A percentile compares a stretch with the other conserved stretches of the same genome.
These are phyloP conservation scores for Acer campestre DNA, from an alignment of 345 rosid genomes.

Conservation along the genomic window DNA sequence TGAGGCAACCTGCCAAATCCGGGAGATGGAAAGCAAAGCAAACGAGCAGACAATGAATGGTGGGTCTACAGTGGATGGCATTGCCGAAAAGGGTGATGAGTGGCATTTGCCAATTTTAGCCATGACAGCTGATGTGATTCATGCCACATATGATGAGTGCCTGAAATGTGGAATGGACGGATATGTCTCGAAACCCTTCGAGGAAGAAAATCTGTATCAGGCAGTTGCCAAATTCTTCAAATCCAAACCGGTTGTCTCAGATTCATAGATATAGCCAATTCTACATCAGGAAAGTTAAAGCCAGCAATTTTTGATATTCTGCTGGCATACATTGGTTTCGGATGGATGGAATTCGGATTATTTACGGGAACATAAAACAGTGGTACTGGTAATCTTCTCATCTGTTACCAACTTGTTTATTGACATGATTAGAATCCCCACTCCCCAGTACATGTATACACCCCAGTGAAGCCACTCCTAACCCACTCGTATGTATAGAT, in stretches of 20 bases:
- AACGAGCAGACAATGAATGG: conserved; percentile 49
- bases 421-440: too few species aligned
- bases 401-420: too few species aligned
- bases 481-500: too few species aligned
- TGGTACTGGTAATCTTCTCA: too few species aligned
- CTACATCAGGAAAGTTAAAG: neutral
- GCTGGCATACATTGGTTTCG: conserved; percentile 27
- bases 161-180: conserved; percentile 94
- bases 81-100: conserved; percentile 22
- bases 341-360: too few species aligned
- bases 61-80: conserved; percentile 28
- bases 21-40: conserved; percentile 73
- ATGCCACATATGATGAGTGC: conserved; percentile 86
- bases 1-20: conserved; percentile 82
- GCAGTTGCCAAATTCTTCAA: conserved; percentile 85
- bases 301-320: conserved; percentile 43
- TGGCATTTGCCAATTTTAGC: conserved; percentile 92
- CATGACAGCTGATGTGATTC: conserved; percentile 98
- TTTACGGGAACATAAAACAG: too few species aligned
- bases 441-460: too few species aligned
- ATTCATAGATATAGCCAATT: conserved; percentile 23
- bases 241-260: conserved; percentile 41
- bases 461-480: too few species aligned
- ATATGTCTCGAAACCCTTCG: conserved; percentile 92
- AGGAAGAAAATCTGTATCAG: conserved; percentile 89